Evolutionary conservation across 306 rosid genomes (phyloP).

Genomic region (Prunus mongolica): DNA sequence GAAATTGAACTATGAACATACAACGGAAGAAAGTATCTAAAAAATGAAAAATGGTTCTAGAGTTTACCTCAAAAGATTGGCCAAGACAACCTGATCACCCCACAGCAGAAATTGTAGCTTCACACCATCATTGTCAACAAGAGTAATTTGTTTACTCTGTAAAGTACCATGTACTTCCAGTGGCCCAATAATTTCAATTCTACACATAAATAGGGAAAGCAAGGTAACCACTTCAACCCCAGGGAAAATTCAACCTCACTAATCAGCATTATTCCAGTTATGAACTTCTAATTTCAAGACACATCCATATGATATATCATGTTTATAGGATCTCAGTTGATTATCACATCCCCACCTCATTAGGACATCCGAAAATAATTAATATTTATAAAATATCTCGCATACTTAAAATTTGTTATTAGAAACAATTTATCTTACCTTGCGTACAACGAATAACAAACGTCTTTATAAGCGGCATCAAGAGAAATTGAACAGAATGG

Average conservation of each 20-base stretch:
- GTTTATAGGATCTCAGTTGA: conserved; percentile 2
- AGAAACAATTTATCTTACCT: conserved; percentile 39
- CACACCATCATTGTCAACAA: conserved; percentile 65
- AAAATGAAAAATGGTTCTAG: conserved; percentile 12
- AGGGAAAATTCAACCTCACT: neutral
- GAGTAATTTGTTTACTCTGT: conserved; percentile 61
- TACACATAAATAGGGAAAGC: conserved; percentile 23
- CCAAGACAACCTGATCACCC: conserved; percentile 82
- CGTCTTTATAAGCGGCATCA: conserved; percentile 48
- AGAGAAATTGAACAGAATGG: conserved; percentile 74
- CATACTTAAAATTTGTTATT: neutral
- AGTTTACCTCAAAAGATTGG: conserved; percentile 81
- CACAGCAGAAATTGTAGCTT: conserved; percentile 63
- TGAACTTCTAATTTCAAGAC: conserved; percentile 11
- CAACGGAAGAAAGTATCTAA: neutral
- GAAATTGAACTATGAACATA: conserved; percentile 7
- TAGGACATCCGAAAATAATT: neutral
- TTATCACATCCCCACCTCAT: neutral
- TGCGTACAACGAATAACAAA: conserved; percentile 67
- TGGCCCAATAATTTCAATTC: conserved; percentile 74
- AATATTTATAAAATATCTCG: neutral
- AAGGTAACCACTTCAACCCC: conserved; percentile 1
- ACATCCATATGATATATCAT: neutral
- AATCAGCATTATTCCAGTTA: neutral
- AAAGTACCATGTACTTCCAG: conserved; percentile 49